Percentiles rank a stretch among this genome's conserved stretches.
These are phyloP conservation scores for Cercophora sp. DNA, from an alignment of 495 filamentous ascomycete genomes.

Conservation along the genomic window DNA sequence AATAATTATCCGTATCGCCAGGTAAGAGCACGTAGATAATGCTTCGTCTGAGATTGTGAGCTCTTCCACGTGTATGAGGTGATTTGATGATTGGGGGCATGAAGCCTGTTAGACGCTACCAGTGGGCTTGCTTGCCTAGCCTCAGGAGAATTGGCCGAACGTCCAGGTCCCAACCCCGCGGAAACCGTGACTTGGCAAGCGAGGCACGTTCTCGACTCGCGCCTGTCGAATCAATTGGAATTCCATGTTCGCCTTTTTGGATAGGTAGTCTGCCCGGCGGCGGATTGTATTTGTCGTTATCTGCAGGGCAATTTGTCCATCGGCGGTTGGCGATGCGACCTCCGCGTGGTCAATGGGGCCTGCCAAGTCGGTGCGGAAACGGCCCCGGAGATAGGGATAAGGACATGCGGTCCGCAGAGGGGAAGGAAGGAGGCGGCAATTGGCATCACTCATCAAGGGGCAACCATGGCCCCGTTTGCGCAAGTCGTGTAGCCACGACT, in stretches of 20 bases:
- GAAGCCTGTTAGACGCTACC: neutral
- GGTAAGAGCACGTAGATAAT: neutral
- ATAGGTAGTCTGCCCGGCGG: neutral
- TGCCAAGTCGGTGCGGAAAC: neutral
- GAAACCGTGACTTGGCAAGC: neutral
- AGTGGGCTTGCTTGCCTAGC: neutral
- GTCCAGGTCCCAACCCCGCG: slow-evolving; percentile 4
- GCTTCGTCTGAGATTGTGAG: neutral
- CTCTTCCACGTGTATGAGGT: slow-evolving; percentile 1
- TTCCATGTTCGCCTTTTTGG: neutral
- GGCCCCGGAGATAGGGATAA: neutral
- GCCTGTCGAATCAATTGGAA: too few relatives aligned
- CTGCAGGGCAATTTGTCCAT: neutral
- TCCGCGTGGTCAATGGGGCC: neutral
- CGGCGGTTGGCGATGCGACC: neutral
- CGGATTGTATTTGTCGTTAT: neutral
- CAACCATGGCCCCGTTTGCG: too few relatives aligned
- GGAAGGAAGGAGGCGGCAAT: too few relatives aligned
- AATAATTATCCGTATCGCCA: neutral
- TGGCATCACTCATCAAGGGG: too few relatives aligned
- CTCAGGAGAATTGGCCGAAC: too few relatives aligned
- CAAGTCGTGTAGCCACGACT: neutral
- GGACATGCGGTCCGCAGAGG: neutral
- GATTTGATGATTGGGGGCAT: neutral
- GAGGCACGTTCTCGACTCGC: neutral